Conservation (phyloP, 2,329 filamentous ascomycete genomes). For the Colletotrichum paranaense region DNA sequence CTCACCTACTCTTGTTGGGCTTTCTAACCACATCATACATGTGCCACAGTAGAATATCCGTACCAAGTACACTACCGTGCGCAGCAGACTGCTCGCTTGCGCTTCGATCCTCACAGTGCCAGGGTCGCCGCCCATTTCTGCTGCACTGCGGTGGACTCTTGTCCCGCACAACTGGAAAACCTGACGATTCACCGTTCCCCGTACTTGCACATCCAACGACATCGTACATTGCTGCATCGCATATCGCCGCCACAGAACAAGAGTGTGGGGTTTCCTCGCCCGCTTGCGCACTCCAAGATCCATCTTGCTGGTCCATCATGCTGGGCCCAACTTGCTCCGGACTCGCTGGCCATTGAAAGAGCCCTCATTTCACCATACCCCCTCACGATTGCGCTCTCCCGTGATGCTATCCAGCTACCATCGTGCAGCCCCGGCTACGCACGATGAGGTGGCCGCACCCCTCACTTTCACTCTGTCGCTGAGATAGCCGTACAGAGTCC, state of each 20-base stretch:
- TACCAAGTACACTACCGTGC: no score
- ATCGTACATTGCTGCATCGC: background rate
- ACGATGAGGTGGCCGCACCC: slow-evolving; percentile 25
- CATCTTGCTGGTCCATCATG: background rate
- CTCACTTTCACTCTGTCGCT: background rate
- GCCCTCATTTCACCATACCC: slow-evolving; percentile 24
- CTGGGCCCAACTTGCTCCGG: background rate
- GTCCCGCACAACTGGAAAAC: slow-evolving; percentile 27
- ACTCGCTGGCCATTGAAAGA: slow-evolving; percentile 18
- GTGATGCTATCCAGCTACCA: slow-evolving; percentile 8
- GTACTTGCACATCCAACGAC: background rate
- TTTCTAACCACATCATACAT: background rate
- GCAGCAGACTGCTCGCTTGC: background rate
- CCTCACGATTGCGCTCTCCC: slow-evolving; percentile 20
- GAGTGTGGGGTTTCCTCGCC: slow-evolving; percentile 9
- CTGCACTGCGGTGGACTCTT: slow-evolving; percentile 12
- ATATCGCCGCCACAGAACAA: slow-evolving; percentile 12
- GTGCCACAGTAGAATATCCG: no score
- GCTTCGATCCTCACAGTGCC: background rate
- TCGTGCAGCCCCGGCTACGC: slow-evolving; percentile 17
- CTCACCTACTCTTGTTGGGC: slow-evolving; percentile 20
- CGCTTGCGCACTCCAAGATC: background rate
- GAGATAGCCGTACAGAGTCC: no score
- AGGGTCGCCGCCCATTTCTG: background rate
- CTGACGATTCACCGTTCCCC: slow-evolving; percentile 3